Evolutionary conservation across 106 monocot species (phyloP).

Genomic region (Triglochin maritima): DNA sequence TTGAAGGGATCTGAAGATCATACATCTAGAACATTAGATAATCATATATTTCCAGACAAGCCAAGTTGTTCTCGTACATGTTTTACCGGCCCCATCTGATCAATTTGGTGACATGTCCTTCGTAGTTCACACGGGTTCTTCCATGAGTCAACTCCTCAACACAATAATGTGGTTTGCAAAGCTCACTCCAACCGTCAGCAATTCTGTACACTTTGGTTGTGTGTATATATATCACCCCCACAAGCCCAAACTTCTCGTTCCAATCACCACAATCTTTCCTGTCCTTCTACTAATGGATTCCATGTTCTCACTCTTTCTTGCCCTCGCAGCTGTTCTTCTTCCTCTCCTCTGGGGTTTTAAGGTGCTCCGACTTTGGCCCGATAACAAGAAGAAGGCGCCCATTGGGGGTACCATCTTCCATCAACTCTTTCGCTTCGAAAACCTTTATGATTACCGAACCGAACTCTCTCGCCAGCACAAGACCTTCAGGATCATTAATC

Average conservation of each 20-base stretch:
- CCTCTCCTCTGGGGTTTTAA: neutral
- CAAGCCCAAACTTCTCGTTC: neutral
- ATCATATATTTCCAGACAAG: no score
- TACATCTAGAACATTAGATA: no score
- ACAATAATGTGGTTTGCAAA: no score
- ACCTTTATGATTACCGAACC: slow-evolving; percentile 9
- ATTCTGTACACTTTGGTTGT: no score
- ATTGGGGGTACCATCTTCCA: slow-evolving; percentile 8
- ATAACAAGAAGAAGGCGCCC: neutral
- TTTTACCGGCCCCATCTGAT: no score
- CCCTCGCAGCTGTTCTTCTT: neutral
- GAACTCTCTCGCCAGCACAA: slow-evolving; percentile 13
- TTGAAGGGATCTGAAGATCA: no score
- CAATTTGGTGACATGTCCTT: no score
- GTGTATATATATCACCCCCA: no score
- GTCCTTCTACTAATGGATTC: neutral
- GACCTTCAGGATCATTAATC: slow-evolving; percentile 5
- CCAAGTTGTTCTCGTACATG: no score
- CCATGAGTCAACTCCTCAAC: no score
- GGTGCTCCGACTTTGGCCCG: neutral
- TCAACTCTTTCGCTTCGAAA: slow-evolving; percentile 2
- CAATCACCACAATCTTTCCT: neutral
- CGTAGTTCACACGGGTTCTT: no score
- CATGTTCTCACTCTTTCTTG: neutral
- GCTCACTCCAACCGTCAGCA: no score